Evolutionary conservation across 2,329 filamentous ascomycete genomes (phyloP).

Genomic region (Chrysosporium keratinophilum): DNA sequence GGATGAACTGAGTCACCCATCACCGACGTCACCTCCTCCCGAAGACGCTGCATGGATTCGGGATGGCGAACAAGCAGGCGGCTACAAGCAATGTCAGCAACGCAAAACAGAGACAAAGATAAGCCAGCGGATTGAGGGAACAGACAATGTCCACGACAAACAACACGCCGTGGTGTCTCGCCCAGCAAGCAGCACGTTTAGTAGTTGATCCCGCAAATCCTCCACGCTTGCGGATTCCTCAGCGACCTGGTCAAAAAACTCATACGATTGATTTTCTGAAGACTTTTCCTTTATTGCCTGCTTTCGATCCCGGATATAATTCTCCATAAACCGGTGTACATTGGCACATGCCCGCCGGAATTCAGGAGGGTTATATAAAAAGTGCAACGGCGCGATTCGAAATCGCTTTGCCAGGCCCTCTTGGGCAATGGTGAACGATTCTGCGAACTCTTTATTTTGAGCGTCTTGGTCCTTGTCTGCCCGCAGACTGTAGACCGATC

Average conservation of each 20-base stretch:
- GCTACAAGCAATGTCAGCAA: slow-evolving; percentile 8
- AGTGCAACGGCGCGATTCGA: slow-evolving; percentile 26
- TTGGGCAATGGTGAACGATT: slow-evolving; percentile 20
- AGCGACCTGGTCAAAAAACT: slow-evolving; percentile 66
- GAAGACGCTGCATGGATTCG: slow-evolving; percentile 16
- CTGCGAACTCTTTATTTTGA: slow-evolving; percentile 17
- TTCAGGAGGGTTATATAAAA: slow-evolving; percentile 22
- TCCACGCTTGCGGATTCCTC: slow-evolving; percentile 50
- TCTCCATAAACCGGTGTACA: slow-evolving; percentile 20
- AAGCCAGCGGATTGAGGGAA: slow-evolving; percentile 15
- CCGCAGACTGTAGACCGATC: slow-evolving; percentile 48
- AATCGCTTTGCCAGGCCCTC: slow-evolving; percentile 21
- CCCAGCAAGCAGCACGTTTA: slow-evolving; percentile 49
- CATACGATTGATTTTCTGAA: slow-evolving; percentile 34
- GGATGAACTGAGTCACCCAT: slow-evolving; percentile 15
- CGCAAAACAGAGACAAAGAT: not conserved
- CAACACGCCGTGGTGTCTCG: slow-evolving; percentile 42
- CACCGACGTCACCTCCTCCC: slow-evolving; percentile 17
- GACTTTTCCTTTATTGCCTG: slow-evolving; percentile 56
- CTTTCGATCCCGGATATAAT: slow-evolving; percentile 23
- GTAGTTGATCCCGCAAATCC: slow-evolving; percentile 63
- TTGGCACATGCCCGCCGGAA: slow-evolving; percentile 24
- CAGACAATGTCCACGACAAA: slow-evolving; percentile 24
- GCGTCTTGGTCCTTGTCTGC: not conserved
- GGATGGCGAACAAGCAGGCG: slow-evolving; percentile 21